These are phyloP conservation scores for Chlorella variabilis DNA, from an alignment of 163 green algal species.

Conservation along the genomic window DNA sequence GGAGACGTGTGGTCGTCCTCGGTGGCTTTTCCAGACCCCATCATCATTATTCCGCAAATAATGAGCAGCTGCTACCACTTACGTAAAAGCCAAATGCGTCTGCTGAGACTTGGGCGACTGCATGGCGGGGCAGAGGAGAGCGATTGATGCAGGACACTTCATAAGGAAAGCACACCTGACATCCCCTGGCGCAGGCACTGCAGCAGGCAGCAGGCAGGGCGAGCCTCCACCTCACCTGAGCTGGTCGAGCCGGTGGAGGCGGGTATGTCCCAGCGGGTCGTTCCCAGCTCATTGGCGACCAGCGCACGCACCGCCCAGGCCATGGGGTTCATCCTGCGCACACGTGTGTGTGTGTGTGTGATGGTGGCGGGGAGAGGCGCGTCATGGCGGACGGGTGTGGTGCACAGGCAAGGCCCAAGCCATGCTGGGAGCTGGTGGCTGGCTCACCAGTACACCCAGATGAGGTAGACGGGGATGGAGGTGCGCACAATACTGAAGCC, in stretches of 20 bases:
- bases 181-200: not conserved
- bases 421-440: not conserved
- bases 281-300: slow-evolving; percentile 60
- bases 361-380: too few species aligned
- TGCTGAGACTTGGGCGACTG: slow-evolving; percentile 6
- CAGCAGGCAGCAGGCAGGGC: not conserved
- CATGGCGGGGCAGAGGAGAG: not conserved
- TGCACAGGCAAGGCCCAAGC: too few species aligned
- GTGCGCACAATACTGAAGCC: slow-evolving; percentile 48
- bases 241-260: not conserved
- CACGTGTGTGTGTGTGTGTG: too few species aligned
- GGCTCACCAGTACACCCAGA: slow-evolving; percentile 33
- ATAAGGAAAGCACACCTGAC: too few species aligned
- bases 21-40: too few species aligned
- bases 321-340: slow-evolving; percentile 50
- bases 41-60: too few species aligned
- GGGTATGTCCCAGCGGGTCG: slow-evolving; percentile 31
- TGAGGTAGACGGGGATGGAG: slow-evolving; percentile 43
- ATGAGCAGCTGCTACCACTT: too few species aligned
- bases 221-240: not conserved
- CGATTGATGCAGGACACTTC: too few species aligned
- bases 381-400: too few species aligned
- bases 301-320: slow-evolving; percentile 55
- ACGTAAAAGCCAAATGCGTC: slow-evolving; percentile 51
- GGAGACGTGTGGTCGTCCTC: too few species aligned